Evolutionary conservation across 2,329 filamentous ascomycete genomes (phyloP).

Genomic region (Helotiales sp.): DNA sequence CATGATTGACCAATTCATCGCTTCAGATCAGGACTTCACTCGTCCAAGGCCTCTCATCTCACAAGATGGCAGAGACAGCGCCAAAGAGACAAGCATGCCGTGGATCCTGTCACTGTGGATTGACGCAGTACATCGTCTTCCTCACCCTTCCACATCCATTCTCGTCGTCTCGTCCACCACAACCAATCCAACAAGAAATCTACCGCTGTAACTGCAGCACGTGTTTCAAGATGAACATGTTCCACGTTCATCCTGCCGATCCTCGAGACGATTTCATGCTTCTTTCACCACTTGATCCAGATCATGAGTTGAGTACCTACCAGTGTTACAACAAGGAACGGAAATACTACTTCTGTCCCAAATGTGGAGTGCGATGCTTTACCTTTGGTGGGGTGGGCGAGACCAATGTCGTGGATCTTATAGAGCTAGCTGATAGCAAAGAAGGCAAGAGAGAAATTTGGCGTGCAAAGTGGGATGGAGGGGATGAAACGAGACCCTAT

Average conservation of each 20-base stretch:
- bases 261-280: slow-evolving; percentile 45
- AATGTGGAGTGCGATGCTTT: slow-evolving; percentile 45
- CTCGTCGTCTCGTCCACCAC: slow-evolving; percentile 20
- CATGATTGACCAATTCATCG: slow-evolving; percentile 16
- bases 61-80: slow-evolving; percentile 30
- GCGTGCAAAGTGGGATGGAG: slow-evolving; percentile 31
- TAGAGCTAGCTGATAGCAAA: slow-evolving; percentile 24
- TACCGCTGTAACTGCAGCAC: slow-evolving; percentile 46
- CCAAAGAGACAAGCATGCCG: slow-evolving; percentile 27
- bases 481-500: slow-evolving; percentile 28
- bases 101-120: slow-evolving; percentile 48
- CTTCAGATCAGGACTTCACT: slow-evolving; percentile 20
- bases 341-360: slow-evolving; percentile 47
- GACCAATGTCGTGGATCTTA: slow-evolving; percentile 24
- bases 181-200: slow-evolving; percentile 15
- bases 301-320: slow-evolving; percentile 43
- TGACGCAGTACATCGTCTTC: slow-evolving; percentile 43
- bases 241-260: slow-evolving; percentile 42
- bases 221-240: slow-evolving; percentile 46
- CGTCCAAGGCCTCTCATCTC: slow-evolving; percentile 26
- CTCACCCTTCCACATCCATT: slow-evolving; percentile 41
- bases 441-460: slow-evolving; percentile 31
- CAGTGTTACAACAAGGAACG: slow-evolving; percentile 31
- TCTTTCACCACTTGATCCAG: slow-evolving; percentile 42
- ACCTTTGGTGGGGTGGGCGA: slow-evolving; percentile 39